phyloP scores from a whole-genome alignment of 2,329 filamentous ascomycete species.

The Penicillium psychrosexuale region DNA sequence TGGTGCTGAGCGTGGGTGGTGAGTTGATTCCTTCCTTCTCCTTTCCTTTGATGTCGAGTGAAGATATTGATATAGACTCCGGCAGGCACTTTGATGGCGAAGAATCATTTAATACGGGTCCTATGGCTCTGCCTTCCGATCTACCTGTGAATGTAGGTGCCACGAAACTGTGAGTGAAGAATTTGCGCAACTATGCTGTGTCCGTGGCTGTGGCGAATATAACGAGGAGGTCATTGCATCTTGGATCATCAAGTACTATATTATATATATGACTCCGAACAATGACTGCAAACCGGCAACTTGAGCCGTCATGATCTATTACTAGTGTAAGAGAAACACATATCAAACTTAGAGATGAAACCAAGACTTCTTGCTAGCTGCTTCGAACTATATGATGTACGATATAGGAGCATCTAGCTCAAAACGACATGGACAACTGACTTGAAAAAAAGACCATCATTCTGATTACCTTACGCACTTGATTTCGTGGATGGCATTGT shows the following conservation, averaged over 20 bases:
- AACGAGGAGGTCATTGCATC: background rate
- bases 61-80: slow-evolving; percentile 22
- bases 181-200: too few species aligned
- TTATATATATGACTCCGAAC: too few species aligned
- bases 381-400: background rate
- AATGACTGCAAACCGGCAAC: background rate
- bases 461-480: too few species aligned
- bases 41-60: background rate
- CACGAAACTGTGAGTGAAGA: slow-evolving; percentile 22
- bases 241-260: too few species aligned
- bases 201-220: background rate
- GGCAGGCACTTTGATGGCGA: slow-evolving; percentile 47
- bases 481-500: background rate
- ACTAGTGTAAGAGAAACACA: background rate
- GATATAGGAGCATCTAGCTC: background rate
- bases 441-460: background rate
- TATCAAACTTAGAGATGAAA: too few species aligned
- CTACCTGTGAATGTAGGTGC: slow-evolving; percentile 4
- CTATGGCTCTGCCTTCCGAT: slow-evolving; percentile 28
- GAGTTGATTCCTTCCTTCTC: slow-evolving; percentile 32
- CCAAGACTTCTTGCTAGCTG: background rate
- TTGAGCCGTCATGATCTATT: background rate
- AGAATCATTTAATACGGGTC: slow-evolving; percentile 44
- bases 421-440: background rate
- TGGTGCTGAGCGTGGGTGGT: slow-evolving; percentile 89